phyloP scores from a whole-genome alignment of 345 rosid genomes.

The Dipteronia dyeriana region DNA sequence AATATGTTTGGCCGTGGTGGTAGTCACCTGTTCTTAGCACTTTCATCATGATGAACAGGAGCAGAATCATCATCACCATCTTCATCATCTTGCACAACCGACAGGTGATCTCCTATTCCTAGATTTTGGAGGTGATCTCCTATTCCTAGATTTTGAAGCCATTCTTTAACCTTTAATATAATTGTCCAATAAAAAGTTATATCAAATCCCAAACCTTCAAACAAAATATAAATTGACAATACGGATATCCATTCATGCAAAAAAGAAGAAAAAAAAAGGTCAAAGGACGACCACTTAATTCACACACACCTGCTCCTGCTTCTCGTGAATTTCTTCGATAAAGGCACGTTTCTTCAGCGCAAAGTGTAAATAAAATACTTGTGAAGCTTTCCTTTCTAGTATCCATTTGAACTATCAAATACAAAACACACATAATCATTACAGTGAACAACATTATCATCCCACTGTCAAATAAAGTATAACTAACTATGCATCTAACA shows the following conservation, averaged over 20 bases:
- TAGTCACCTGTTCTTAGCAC: constrained; percentile 74
- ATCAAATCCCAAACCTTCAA: constrained; percentile 47
- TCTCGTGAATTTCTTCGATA: constrained; percentile 96
- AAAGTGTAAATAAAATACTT: constrained; percentile 88
- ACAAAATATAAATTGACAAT: background rate
- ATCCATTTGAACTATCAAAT: constrained; percentile 84
- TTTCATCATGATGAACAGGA: constrained; percentile 73
- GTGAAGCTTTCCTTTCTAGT: constrained; percentile 83
- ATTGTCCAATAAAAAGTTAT: constrained; percentile 43
- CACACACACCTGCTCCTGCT: constrained; percentile 90
- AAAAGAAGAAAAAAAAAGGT: background rate
- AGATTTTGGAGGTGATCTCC: constrained; percentile 86
- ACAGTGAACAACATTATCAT: background rate
- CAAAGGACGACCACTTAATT: background rate
- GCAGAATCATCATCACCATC: constrained; percentile 77
- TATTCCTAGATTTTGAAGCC: constrained; percentile 99
- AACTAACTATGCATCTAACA: too few relatives aligned
- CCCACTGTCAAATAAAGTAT: background rate
- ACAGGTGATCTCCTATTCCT: constrained; percentile 88
- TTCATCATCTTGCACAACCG: constrained; percentile 72
- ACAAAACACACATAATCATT: constrained; percentile 5
- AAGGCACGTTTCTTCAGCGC: constrained; percentile 87
- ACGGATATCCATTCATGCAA: background rate
- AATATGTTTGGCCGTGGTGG: background rate
- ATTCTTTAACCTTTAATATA: constrained; percentile 95